phyloP scores from a whole-genome alignment of 2,329 filamentous ascomycete genomes.

The Coniochaeta sp. region DNA sequence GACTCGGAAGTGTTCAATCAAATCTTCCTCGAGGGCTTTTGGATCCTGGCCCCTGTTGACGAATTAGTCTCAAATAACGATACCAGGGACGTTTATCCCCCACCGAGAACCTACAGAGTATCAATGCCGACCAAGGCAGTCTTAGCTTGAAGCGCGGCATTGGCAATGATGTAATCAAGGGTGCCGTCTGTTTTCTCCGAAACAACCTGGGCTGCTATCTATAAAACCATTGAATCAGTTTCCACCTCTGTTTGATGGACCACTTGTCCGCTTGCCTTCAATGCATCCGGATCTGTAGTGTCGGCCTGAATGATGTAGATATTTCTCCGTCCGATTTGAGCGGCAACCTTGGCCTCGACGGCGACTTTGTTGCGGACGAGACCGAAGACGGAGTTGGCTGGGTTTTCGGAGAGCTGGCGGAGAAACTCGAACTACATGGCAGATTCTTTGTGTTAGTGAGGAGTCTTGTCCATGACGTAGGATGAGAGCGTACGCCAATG shows the following conservation, averaged over 20 bases:
- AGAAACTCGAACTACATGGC: constrained; percentile 10
- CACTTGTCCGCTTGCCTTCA: constrained; percentile 1
- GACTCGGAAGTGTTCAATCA: constrained; percentile 23
- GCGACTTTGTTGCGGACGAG: constrained; percentile 26
- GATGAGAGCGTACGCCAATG: constrained; percentile 7
- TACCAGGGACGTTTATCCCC: not conserved
- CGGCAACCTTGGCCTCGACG: constrained; percentile 1
- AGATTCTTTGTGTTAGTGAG: not conserved
- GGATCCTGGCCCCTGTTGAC: constrained; percentile 1
- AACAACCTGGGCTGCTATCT: constrained; percentile 1
- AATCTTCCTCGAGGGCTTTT: constrained; percentile 2
- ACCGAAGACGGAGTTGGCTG: constrained; percentile 31
- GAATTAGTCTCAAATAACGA: constrained; percentile 1
- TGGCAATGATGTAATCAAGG: constrained; percentile 2
- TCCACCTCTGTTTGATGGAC: not conserved
- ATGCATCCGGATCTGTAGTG: constrained; percentile 1
- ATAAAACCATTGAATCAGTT: not conserved
- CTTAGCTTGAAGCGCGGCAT: constrained; percentile 3
- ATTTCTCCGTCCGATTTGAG: constrained; percentile 2
- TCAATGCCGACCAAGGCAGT: constrained; percentile 2
- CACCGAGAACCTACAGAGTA: constrained; percentile 2
- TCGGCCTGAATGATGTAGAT: constrained; percentile 3
- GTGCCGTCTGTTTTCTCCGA: constrained; percentile 1
- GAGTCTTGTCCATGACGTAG: not conserved
- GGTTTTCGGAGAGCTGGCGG: constrained; percentile 29